Base-by-base conservation (phyloP, 2,329 filamentous ascomycete genomes). In the Trichoderma pleuroti region DNA sequence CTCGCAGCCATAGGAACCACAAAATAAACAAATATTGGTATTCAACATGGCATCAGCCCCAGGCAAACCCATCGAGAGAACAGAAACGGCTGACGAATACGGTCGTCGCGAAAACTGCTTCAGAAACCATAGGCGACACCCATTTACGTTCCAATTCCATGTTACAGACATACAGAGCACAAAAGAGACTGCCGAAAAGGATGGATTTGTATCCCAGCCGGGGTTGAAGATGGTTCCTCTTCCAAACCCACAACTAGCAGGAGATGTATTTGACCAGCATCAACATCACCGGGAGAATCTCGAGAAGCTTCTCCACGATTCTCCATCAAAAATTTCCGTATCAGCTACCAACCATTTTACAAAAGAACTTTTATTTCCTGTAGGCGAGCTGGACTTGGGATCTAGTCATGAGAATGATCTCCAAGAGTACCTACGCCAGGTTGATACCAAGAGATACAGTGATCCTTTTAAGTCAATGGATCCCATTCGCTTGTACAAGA, bases 61-160 rank as follows among this genome's bases (percentile, higher is more conserved):
- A 14, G 28, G 16, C 34, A 14, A 57, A 14, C 26, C 70, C 34
- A 66, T 59, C 59, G 36, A 57, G 11, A 12, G 61, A 6, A 36
- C n/a, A 10, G 74, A 74, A 49, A 66, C 72, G 5, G 76, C 73
- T 3, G 74, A 72, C 24, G 72, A 76, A 24, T 80, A 80, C 46
- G 79, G 75, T 11, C 74, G 73, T 26, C 59, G 66, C 24, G 73
- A 77, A 5, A 54, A 56, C 16, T 81, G 77, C 65, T 79, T 81
- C 34, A 57, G 46, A 24, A 68, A 77, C 49, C 72, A 80, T 34
- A 72, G 28, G 39, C 70, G 36, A 2, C n/a, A 65, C 2, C 78
- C 76, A 0, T 81, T 78, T 67, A 72, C 75, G n/a, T 76, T 78
- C n/a, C 24, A 70, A 16, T 71, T 76, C 24, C 72, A 75, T n/a